Evolutionary conservation across 345 rosid genomes (phyloP), one percentile per base, ranked within the genome.

Genomic region (Melaleuca quinquenervia): DNA sequence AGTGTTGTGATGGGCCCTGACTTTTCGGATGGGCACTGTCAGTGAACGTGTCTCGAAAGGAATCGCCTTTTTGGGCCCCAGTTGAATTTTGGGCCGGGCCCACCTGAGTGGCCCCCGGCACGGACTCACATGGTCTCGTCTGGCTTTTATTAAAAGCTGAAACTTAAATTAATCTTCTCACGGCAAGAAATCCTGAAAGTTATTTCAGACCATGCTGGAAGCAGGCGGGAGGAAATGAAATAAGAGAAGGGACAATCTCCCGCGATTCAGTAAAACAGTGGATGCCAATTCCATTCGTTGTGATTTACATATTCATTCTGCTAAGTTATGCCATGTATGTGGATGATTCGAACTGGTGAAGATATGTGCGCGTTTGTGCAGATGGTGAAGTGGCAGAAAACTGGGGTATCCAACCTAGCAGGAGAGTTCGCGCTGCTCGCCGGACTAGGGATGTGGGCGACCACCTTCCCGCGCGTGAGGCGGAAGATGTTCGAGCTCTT

Each of bases 401-500:
- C 87, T 3, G 92, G 53, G 2, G 8, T 91, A 44, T 91, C 98
- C 41, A 94, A 92, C 62, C 56, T 96, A 15, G 95, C 98, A 5
- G 98, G 98, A 60, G 98, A 96, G 88, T 8, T 94, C 53, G 6
- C 98, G 16, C 84, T 96, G 55, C 27, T 93, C 52, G 89, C 91
- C 18, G 98, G 98, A 74, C 86, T 95, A 11, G 88, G 18, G 26
- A 41, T 96, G 82, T 96, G 98, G 98, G 90, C 90, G 20, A 93
- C 98, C 52, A 94, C 98, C n/a, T 80, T 88, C 87, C 94, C 96
- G 2, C 54, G 87, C 9, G 84, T 95, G 53, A 89, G 98, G 82
- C 85, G 92, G 82, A 92, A 90, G 85, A 88, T 91, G 86, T 96
- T 96, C 85, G 98, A 96, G 91, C 90, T 96, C 86, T 96, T 96